Evolutionary conservation across 495 filamentous ascomycete species (phyloP), one percentile per base, ranked within the genome.

Genomic region (Parathielavia hyrcaniae): DNA sequence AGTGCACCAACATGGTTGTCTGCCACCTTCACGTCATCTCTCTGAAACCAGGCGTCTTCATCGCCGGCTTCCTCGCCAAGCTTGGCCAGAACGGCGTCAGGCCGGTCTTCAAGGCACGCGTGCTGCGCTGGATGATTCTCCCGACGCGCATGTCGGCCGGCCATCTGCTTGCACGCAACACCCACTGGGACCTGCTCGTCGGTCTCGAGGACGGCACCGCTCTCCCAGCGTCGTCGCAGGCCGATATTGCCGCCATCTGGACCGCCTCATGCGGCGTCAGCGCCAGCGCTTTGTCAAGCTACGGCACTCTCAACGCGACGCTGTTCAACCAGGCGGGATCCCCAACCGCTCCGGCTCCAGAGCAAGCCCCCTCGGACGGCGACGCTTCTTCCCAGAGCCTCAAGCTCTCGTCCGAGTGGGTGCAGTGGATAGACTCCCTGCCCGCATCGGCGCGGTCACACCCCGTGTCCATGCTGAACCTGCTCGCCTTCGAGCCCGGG

Each of bases 391-490:
- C 78, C 0, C 82, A 84, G 63, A 74, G 73, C 19, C 75, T 86
- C 0, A 81, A 85, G 64, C 64, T 84, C 14, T 43, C 40, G 13
- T 66, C 70, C 1, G 73, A 81, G n/a, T 71, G 86, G 1, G 61
- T 69, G 5, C 48, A 64, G 11, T 86, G 81, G 74, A 80, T 84
- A 67, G 57, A 67, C 3, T 14, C 41, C 30, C 60, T 70, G 30
- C 62, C 71, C 19, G 60, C 56, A 4, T 47, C 47, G 16, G n/a
- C 66, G 19, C 52, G 58, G 45, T 43, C 64, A 9, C 75, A 78
- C 10, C 78, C 84, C 0, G 81, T 86, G 5, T 81, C 79, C 2
- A 86, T 86, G 84, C 69, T 86, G n/a, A 87, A 86, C 55, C 71
- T 86, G n/a, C 74, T 87, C 8, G 75, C 83, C 55, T 86, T 87